A percentile compares a stretch with the other conserved stretches of the same genome.
Conservation (phyloP, 164 flowering plant genomes). For the Stephania yunnanensis region DNA sequence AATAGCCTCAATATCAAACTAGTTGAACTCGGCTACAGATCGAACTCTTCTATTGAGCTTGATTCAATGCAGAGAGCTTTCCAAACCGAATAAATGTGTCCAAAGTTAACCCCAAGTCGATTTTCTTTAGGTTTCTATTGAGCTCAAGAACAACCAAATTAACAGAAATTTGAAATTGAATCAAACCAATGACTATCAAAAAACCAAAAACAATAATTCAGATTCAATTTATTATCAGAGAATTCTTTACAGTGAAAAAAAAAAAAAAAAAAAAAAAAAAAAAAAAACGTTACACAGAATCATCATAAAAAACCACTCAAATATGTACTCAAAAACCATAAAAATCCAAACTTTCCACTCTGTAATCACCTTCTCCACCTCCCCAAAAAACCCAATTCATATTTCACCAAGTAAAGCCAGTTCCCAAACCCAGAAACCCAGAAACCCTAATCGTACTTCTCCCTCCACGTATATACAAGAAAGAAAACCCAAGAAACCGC, state of each 20-base stretch:
- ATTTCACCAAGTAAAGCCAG: background rate
- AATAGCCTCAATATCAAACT: no score
- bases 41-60: no score
- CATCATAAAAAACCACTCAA: background rate
- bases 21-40: no score
- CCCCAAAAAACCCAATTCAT: background rate
- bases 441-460: constrained; percentile 52
- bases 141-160: no score
- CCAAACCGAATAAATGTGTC: no score
- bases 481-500: constrained; percentile 67
- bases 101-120: no score
- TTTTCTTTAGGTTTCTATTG: no score
- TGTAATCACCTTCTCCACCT: background rate
- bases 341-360: no score
- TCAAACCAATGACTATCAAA: background rate
- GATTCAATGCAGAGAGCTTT: no score
- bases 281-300: constrained; percentile 2
- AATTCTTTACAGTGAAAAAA: background rate
- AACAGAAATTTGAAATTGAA: no score
- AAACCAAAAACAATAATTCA: background rate
- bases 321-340: no score
- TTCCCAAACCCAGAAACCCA: background rate
- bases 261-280: background rate
- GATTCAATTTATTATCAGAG: background rate
- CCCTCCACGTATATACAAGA: constrained; percentile 67